phyloP scores from a whole-genome alignment of 495 filamentous ascomycete genomes.

The Penicillium paradoxum region DNA sequence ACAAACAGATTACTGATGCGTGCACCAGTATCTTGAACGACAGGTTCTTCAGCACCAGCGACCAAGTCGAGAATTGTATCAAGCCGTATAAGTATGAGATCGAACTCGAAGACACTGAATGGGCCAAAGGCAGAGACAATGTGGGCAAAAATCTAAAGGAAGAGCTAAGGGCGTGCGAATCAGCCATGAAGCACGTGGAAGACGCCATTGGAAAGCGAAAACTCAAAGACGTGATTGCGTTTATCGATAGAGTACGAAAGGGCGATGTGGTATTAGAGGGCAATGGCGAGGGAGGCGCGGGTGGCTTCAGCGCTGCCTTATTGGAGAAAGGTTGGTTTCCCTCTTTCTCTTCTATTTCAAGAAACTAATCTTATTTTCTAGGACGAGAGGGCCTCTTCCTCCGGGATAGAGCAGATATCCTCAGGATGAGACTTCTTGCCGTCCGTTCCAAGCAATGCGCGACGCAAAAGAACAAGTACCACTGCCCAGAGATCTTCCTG shows the following conservation, averaged over 20 bases:
- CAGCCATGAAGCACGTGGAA: slow-evolving; percentile 71
- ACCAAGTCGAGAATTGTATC: slow-evolving; percentile 99
- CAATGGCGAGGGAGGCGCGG: slow-evolving; percentile 75
- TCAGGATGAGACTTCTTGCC: slow-evolving; percentile 83
- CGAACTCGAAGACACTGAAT: slow-evolving; percentile 86
- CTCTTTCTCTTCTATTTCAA: not conserved
- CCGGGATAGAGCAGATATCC: slow-evolving; percentile 78
- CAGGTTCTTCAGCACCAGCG: slow-evolving; percentile 89
- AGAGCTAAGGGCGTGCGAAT: slow-evolving; percentile 78
- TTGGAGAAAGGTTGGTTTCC: slow-evolving; percentile 64
- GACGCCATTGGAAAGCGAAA: slow-evolving; percentile 70
- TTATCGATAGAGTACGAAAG: slow-evolving; percentile 82
- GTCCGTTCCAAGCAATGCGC: slow-evolving; percentile 85
- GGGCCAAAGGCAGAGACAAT: slow-evolving; percentile 77
- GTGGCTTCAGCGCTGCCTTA: slow-evolving; percentile 82
- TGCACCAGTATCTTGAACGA: slow-evolving; percentile 85
- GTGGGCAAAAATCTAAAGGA: slow-evolving; percentile 70
- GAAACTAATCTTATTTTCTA: slow-evolving; percentile 33
- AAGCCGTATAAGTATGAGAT: slow-evolving; percentile 98
- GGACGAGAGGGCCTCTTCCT: slow-evolving; percentile 92
- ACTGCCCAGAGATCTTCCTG: slow-evolving; percentile 95
- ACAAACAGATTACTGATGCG: slow-evolving; percentile 85
- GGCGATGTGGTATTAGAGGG: slow-evolving; percentile 81
- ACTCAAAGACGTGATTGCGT: slow-evolving; percentile 80
- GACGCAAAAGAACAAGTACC: slow-evolving; percentile 79